phyloP scores from a whole-genome alignment of 2,329 filamentous ascomycete species.

The Colletotrichum costaricense region DNA sequence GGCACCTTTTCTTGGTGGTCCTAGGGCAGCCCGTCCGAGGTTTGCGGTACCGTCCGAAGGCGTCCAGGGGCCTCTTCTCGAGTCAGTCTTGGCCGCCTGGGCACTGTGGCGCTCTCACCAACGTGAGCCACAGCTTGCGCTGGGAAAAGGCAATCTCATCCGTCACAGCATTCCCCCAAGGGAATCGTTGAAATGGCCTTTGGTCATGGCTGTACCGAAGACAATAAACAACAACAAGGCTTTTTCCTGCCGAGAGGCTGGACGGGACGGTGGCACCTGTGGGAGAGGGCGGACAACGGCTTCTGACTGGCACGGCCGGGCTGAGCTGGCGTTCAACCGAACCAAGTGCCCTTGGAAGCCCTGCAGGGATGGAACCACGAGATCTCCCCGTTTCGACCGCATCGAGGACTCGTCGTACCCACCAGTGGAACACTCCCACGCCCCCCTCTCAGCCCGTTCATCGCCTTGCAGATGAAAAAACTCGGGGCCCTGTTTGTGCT shows the following conservation, averaged over 20 bases:
- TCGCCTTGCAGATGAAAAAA: conserved; percentile 31
- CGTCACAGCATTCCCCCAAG: conserved; percentile 15
- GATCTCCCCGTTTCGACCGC: conserved; percentile 39
- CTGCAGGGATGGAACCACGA: conserved; percentile 38
- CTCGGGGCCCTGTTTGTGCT: conserved; percentile 24
- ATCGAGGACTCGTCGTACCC: conserved; percentile 31
- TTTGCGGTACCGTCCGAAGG: conserved; percentile 35
- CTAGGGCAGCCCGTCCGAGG: conserved; percentile 31
- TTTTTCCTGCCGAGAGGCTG: conserved; percentile 17
- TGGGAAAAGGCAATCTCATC: background rate
- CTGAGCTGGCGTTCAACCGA: conserved; percentile 35
- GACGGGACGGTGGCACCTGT: conserved; percentile 19
- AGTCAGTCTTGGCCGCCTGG: conserved; percentile 26
- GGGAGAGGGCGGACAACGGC: conserved; percentile 21
- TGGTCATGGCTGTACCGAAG: background rate
- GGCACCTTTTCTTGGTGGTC: conserved; percentile 23
- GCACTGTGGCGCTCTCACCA: background rate
- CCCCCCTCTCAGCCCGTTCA: conserved; percentile 25
- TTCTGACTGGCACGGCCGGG: conserved; percentile 28
- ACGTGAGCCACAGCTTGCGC: background rate
- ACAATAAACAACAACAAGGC: conserved; percentile 17
- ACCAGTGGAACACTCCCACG: conserved; percentile 34
- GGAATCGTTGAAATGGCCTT: background rate
- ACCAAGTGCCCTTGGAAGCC: conserved; percentile 33
- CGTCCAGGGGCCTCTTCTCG: conserved; percentile 30